A percentile compares a stretch with the other conserved stretches of the same genome.
Conservation (phyloP, 306 rosid species). For the Hippophae rhamnoides region DNA sequence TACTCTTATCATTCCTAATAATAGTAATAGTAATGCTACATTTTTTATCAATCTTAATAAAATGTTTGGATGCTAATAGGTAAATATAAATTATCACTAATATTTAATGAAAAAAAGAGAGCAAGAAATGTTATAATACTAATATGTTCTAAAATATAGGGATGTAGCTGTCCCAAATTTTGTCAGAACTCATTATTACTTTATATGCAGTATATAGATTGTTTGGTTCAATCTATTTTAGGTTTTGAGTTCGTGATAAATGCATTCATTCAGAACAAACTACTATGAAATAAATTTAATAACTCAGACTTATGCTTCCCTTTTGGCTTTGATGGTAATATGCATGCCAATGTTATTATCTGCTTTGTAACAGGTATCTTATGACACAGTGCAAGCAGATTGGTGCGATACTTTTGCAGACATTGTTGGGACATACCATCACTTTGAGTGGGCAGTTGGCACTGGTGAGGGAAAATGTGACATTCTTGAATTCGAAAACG, state of each 20-base stretch:
- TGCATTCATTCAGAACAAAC: slow-evolving; percentile 7
- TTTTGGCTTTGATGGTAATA: slow-evolving; percentile 1
- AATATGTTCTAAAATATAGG: too few relatives aligned
- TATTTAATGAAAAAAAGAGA: too few relatives aligned
- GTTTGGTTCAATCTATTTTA: background rate
- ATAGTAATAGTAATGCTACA: too few relatives aligned
- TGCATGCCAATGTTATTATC: slow-evolving; percentile 12
- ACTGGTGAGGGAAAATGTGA: slow-evolving; percentile 92
- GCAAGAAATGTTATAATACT: too few relatives aligned
- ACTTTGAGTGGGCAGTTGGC: slow-evolving; percentile 99
- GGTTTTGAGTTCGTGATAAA: slow-evolving; percentile 19
- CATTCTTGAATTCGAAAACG: slow-evolving; percentile 85
- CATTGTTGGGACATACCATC: slow-evolving; percentile 68
- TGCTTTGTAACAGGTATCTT: slow-evolving; percentile 57
- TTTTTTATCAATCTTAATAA: too few relatives aligned
- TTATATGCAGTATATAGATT: background rate
- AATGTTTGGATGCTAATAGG: too few relatives aligned
- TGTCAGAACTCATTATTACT: background rate
- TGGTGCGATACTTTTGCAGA: slow-evolving; percentile 89
- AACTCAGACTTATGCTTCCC: slow-evolving; percentile 6
- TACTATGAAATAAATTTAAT: slow-evolving; percentile 6
- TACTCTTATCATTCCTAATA: too few relatives aligned
- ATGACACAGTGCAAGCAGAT: slow-evolving; percentile 77
- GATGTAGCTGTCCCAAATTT: background rate
- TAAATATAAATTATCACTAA: too few relatives aligned